Base-by-base conservation (phyloP, 164 flowering plant genomes). In the Akebia trifoliata region DNA sequence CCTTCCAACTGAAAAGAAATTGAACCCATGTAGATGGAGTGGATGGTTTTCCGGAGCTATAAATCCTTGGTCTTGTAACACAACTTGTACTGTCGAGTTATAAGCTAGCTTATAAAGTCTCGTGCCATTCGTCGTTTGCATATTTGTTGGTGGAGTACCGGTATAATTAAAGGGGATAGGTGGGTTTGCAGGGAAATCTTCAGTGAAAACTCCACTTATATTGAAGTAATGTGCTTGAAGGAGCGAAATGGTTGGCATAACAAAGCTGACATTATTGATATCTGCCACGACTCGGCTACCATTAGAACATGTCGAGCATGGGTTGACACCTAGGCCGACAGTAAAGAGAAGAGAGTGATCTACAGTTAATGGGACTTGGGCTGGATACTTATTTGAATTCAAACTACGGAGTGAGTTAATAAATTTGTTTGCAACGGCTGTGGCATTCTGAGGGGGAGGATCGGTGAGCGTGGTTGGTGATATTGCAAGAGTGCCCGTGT, bases 31-130 rank as follows among this genome's bases (percentile, higher is more conserved):
- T 1, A 87, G 68, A 71, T 87, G 96, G 28, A 83, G 2, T 0
- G 95, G 95, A 55, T 87, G 96, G 55, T 76, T 83, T 58, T 87
- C 96, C 0, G 83, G 75, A 2, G 87, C 68, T 24, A 87, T 75
- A 2, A 81, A 58, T 6, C 87, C 84, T 0, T 90, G 83, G 35
- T 83, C 96, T 40, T 87, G 96, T 40, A 85, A 50, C 12, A 87
- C 86, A 8, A 87, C 50, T 47, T 87, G 72, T 7, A 85, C 92
- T 0, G 82, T 77, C 0, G 76, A 56, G 51, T 83, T 81, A 63
- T 79, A 87, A 7, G 71, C 24, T 17, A 87, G 37, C 61, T 74
- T 69, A 26, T 78, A 84, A 22, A 78, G 60, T 68, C 67, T 81
- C 0, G 95, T 87, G 9, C 87, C 95, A 11, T 43, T 79, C 1